phyloP scores from a whole-genome alignment of 2,329 filamentous ascomycete species.

The Hypomyces rosellus region DNA sequence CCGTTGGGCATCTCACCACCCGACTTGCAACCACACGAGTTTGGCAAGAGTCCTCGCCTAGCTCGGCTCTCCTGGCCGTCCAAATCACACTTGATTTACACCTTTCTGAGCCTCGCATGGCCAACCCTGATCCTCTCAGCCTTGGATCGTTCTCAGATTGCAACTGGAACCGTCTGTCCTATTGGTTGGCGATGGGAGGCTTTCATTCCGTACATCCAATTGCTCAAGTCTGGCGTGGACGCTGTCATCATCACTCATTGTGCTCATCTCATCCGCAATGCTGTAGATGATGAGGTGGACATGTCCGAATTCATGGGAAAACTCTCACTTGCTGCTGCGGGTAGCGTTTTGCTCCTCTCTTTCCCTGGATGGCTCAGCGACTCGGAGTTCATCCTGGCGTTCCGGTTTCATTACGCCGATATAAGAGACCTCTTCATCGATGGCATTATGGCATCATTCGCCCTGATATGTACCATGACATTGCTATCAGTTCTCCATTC shows the following conservation, averaged over 20 bases:
- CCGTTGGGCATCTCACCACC: background rate
- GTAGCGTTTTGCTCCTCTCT: slow-evolving; percentile 19
- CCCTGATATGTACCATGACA: slow-evolving; percentile 21
- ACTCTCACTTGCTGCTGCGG: slow-evolving; percentile 9
- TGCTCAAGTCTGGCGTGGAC: slow-evolving; percentile 24
- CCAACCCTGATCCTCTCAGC: slow-evolving; percentile 20
- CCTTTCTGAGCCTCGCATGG: slow-evolving; percentile 23
- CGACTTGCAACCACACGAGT: background rate
- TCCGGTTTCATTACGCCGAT: slow-evolving; percentile 23
- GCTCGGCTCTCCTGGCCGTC: slow-evolving; percentile 19
- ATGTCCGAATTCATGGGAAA: slow-evolving; percentile 7
- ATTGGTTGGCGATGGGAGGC: slow-evolving; percentile 9
- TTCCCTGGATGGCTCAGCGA: slow-evolving; percentile 19
- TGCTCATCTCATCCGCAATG: slow-evolving; percentile 18
- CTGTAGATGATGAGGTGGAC: slow-evolving; percentile 17
- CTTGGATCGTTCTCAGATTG: slow-evolving; percentile 1
- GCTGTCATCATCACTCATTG: slow-evolving; percentile 23
- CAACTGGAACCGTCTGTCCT: slow-evolving; percentile 14
- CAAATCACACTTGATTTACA: slow-evolving; percentile 11
- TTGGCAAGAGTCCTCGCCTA: background rate
- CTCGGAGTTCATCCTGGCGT: slow-evolving; percentile 23
- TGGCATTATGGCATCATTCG: slow-evolving; percentile 18
- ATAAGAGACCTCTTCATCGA: slow-evolving; percentile 25
- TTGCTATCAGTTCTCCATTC: slow-evolving; percentile 23
- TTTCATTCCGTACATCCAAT: slow-evolving; percentile 12